Percentiles rank a stretch among this genome's conserved stretches.
Conservation (phyloP, 2,329 filamentous ascomycete genomes). For the Fusarium robinianum region DNA sequence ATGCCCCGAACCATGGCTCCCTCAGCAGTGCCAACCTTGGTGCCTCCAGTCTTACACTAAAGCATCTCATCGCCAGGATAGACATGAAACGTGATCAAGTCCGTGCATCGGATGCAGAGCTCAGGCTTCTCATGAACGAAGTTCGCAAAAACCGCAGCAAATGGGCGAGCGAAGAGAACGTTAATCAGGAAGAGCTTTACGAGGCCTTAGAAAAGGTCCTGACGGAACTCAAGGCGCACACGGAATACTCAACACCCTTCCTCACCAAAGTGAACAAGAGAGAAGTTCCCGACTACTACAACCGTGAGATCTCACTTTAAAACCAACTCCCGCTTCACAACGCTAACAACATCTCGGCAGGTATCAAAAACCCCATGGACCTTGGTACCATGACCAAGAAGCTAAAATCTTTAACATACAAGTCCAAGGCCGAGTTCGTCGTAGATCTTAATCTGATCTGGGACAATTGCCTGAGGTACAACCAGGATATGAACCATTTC, state of each 20-base stretch:
- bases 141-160: constrained; percentile 98
- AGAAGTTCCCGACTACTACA: constrained; percentile 94
- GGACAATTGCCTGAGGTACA: constrained; percentile 96
- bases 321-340: background rate
- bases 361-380: constrained; percentile 98
- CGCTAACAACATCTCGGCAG: constrained; percentile 49
- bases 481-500: constrained; percentile 84
- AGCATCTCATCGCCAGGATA: constrained; percentile 94
- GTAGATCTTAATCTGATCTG: constrained; percentile 93
- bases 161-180: constrained; percentile 97
- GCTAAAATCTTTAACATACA: constrained; percentile 77
- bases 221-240: constrained; percentile 95
- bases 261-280: constrained; percentile 93
- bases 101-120: constrained; percentile 86
- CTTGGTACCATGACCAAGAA: constrained; percentile 98
- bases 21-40: constrained; percentile 93
- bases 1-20: constrained; percentile 76
- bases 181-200: constrained; percentile 97
- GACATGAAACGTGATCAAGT: constrained; percentile 91
- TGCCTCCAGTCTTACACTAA: constrained; percentile 92
- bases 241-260: constrained; percentile 96
- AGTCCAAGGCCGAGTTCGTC: constrained; percentile 93
- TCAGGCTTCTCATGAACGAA: constrained; percentile 92
- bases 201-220: constrained; percentile 96
- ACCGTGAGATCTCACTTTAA: constrained; percentile 68